Percentiles rank a stretch among this genome's conserved stretches.
These are phyloP conservation scores for Isochrysis galbana DNA, from an alignment of 78 protist genomes.

Conservation along the genomic window DNA sequence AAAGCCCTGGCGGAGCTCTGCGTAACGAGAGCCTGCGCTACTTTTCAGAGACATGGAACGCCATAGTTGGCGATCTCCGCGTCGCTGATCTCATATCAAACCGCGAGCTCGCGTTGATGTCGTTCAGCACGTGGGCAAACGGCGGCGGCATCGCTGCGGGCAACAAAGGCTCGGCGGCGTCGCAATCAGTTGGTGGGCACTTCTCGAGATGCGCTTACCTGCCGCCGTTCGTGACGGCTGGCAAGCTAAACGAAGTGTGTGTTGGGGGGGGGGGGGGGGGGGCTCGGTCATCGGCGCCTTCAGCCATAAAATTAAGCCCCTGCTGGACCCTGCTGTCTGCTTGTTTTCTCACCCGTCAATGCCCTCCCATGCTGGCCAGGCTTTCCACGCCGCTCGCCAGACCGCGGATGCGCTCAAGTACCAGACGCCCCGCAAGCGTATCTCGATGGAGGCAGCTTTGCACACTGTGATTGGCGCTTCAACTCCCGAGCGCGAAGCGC, in stretches of 20 bases:
- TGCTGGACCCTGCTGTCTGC: too few species aligned
- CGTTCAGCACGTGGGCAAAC: background rate
- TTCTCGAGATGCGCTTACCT: background rate
- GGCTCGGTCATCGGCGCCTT: too few species aligned
- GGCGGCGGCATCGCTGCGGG: too few species aligned
- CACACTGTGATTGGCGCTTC: background rate
- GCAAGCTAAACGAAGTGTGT: background rate
- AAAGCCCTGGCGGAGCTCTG: background rate
- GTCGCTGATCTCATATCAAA: background rate
- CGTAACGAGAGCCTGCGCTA: background rate
- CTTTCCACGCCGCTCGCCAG: background rate
- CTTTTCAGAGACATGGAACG: conserved; percentile 23
- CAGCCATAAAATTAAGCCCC: too few species aligned
- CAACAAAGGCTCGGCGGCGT: too few species aligned
- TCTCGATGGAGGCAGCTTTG: background rate
- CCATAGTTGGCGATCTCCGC: background rate
- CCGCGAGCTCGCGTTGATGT: background rate
- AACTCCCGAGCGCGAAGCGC: background rate
- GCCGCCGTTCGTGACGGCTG: conserved; percentile 9
- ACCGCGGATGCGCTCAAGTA: background rate
- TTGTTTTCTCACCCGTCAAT: too few species aligned
- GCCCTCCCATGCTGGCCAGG: too few species aligned
- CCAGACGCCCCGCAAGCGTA: background rate
- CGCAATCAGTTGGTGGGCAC: too few species aligned
- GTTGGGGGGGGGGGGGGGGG: too few species aligned